A percentile compares a stretch with the other conserved stretches of the same genome.
Evolutionary conservation across 306 rosid species (phyloP).

Genomic region (Heteromeles arbutifolia): DNA sequence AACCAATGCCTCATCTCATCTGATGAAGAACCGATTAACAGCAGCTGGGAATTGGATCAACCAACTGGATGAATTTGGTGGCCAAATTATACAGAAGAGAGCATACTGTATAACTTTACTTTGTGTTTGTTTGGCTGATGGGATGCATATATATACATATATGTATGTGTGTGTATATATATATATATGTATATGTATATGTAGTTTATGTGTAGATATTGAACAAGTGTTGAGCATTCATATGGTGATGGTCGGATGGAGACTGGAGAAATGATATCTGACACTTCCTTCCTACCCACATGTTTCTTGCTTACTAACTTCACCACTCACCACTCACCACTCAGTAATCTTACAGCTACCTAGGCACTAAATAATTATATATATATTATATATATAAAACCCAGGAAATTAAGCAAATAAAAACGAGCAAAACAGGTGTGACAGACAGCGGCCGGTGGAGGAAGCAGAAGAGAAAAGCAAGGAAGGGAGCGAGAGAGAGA

Average conservation of each 20-base stretch:
- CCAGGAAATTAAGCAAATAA: too few relatives aligned
- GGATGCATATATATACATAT: not conserved
- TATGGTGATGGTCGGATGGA: not conserved
- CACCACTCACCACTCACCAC: too few relatives aligned
- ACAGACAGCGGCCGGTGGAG: not conserved
- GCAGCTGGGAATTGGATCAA: not conserved
- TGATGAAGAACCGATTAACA: not conserved
- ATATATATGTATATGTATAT: too few relatives aligned
- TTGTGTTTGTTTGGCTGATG: not conserved
- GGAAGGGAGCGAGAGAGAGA: too few relatives aligned
- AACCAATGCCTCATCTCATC: not conserved
- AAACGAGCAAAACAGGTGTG: too few relatives aligned
- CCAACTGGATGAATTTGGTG: not conserved
- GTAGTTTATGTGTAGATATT: too few relatives aligned
- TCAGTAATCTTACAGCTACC: too few relatives aligned
- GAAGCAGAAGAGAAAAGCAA: not conserved
- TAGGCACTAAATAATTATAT: too few relatives aligned
- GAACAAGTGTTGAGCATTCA: not conserved
- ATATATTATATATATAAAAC: too few relatives aligned
- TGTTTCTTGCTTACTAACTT: not conserved
- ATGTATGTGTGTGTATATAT: too few relatives aligned
- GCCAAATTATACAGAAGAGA: not conserved
- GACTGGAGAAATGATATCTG: not conserved
- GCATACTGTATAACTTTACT: not conserved
- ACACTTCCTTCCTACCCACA: not conserved